Evolutionary conservation across 768 basidiomycete genomes (phyloP), one percentile per base, ranked within the genome.

Genomic region (Mycena filopes): DNA sequence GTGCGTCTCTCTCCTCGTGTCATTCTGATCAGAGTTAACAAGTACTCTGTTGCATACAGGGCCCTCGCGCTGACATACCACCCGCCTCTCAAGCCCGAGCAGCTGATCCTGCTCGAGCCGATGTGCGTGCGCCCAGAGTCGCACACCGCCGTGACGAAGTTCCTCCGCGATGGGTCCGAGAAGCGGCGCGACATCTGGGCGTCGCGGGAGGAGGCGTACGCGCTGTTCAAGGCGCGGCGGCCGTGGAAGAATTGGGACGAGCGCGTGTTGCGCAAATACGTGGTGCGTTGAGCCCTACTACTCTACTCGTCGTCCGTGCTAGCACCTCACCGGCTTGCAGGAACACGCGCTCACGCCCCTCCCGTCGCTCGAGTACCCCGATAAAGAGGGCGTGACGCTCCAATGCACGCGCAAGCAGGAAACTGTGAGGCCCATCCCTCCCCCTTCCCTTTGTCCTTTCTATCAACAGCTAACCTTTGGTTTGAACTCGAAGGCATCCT

Each of bases 131-230:
- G 46, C 20, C 48, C 40, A 21, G 57, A 67, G 8, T 73, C 69
- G 54, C 56, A 38, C 0, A 54, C 18, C 7, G 54, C 36, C n/a
- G 55, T 73, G 2, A 49, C 56, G 15, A 26, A 70, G 20, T 71
- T 74, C 63, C 75, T 82, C 8, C 65, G 60, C 4, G 60, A 48
- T 7, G 81, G 79, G 8, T 77, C 82, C 1, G 55, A 63, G 40
- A 80, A 75, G 40, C 79, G 86, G 15, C 75, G 84, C 5, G 86
- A 87, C 70, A 77, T 80, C 11, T 89, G 87, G 87, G 71, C 82
- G 0, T 83, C 81, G n/a, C 77, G 70, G 18, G 83, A 83, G 62
- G 84, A 84, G 36, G 87, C 86, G 1, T 81, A 76, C 46, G 73
- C 73, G 23, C 10, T 65, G 7, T 66, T 87, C 56, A 81, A 79